Evolutionary conservation across 495 filamentous ascomycete genomes (phyloP), one percentile per base, ranked within the genome.

Genomic region (Tuber magnatum): DNA sequence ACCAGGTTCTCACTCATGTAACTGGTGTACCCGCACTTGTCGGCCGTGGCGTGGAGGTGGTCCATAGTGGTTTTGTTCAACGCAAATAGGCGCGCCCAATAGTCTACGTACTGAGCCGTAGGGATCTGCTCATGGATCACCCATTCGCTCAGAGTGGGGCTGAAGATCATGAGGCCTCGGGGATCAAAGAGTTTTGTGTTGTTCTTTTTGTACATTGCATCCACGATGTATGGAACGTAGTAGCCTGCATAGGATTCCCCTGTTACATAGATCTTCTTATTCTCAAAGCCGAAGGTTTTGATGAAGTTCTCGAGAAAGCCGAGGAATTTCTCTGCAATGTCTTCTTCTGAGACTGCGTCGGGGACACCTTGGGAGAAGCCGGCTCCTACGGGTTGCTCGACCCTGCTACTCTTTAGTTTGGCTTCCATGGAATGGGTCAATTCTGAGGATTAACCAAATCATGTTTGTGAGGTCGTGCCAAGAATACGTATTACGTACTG

Each of bases 401-500:
- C 84, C 83, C 80, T 79, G 12, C n/a, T 65, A 16, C 38, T 41
- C 42, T 41, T 74, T 61, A 79, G 38, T 12, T 77, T 42, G 22
- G 69, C 56, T 14, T 38, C 42, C 2, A 28, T 51, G 16, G 51
- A 28, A 24, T 83, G 75, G 28, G 24, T 61, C 51, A 8, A 73
- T 32, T 69, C 16, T 2, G 38, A 24, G 32, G 35, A 61, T 22
- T 10, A 84, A 83, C 83, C 88, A 94, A 65, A 94, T 85, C 77
- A 93, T 85, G 79, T 94, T 94, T 68, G 92, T 93, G 70, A 95
- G 83, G 61, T 92, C 93, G 28, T 87, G 86, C 91, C 90, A 93
- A 22, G 86, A 87, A 80, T 88, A 93, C 0, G 88, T 88, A 78
- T 93, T 93, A 40, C 80, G 80, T 16, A 90, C 86, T 3, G 91